Base-by-base conservation (phyloP, 805 yeast genomes). In the Lipomyces chichibuensis region DNA sequence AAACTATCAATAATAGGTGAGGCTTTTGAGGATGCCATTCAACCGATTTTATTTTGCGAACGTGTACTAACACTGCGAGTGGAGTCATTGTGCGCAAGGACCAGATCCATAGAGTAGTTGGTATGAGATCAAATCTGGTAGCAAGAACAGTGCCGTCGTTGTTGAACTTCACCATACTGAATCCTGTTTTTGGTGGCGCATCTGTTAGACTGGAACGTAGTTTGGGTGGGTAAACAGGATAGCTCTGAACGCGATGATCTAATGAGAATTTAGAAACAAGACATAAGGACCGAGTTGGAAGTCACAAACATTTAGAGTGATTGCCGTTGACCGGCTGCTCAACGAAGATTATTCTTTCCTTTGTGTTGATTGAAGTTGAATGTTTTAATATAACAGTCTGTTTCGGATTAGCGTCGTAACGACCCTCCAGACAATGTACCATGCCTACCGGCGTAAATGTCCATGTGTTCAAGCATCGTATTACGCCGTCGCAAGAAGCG, bases 21-120 rank as follows among this genome's bases (percentile, higher is more conserved):
- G 71, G 53, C 25, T 52, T 29, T 20, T 60, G 54, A 4, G 72
- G 72, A 46, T 65, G 67, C 71, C 71, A 69, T 17, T 58, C 65
- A 27, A 66, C 69, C 14, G 54, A 37, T 51, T 56, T 49, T 25
- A 69, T 55, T 25, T 55, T 46, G 9, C 67, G 61, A n/a, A 59
- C 64, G 37, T 65, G 69, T 14, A 69, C 69, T 17, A 69, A 58
- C n/a, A 69, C 56, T 27, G 71, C 67, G 14, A 69, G 62, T 8
- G 69, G 66, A 17, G 59, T 53, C 37, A 63, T 14, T 6, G 60
- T 49, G 32, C 63, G 53, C 20, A 69, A 51, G 11, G 72, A 62
- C 72, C 72, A 69, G 53, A 69, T 60, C 69, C 69, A 69, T 23
- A 69, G 52, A 8, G 72, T 62, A 0, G 72, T 69, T 29, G 72